Evolutionary conservation across 2,329 filamentous ascomycete species (phyloP).

Genomic region (Xylariaceae sp.): DNA sequence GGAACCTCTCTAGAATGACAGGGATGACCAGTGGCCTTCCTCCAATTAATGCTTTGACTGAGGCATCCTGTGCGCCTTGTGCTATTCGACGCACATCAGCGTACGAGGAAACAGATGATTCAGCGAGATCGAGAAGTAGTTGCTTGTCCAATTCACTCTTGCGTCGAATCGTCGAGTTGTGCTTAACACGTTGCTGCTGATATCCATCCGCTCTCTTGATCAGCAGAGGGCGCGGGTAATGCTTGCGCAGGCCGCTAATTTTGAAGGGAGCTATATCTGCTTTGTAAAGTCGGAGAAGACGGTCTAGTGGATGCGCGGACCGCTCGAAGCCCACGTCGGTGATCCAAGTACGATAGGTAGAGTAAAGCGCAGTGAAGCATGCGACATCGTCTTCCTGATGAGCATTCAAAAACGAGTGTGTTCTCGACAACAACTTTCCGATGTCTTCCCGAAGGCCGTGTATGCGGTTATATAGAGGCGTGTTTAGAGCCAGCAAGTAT

Average conservation of each 20-base stretch:
- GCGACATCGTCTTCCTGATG: slow-evolving; percentile 95
- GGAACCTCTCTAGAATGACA: slow-evolving; percentile 79
- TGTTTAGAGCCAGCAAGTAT: slow-evolving; percentile 71
- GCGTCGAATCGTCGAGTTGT: slow-evolving; percentile 87
- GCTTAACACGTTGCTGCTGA: slow-evolving; percentile 89
- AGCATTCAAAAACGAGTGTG: slow-evolving; percentile 81
- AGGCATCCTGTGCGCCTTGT: slow-evolving; percentile 90
- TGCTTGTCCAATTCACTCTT: slow-evolving; percentile 90
- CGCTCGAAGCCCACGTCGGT: slow-evolving; percentile 96
- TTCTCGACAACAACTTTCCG: slow-evolving; percentile 79
- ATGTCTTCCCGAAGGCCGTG: slow-evolving; percentile 82
- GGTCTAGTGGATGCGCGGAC: slow-evolving; percentile 90
- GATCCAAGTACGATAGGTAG: slow-evolving; percentile 94
- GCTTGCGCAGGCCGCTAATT: slow-evolving; percentile 88
- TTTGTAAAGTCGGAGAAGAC: slow-evolving; percentile 82
- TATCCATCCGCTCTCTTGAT: slow-evolving; percentile 94
- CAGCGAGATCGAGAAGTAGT: slow-evolving; percentile 83
- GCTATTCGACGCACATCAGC: slow-evolving; percentile 95
- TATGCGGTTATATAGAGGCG: slow-evolving; percentile 74
- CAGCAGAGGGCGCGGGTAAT: slow-evolving; percentile 90
- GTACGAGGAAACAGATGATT: slow-evolving; percentile 89
- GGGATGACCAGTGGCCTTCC: slow-evolving; percentile 89
- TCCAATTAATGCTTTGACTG: slow-evolving; percentile 88
- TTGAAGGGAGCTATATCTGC: slow-evolving; percentile 93
- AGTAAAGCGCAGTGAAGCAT: slow-evolving; percentile 92